Percentiles rank a stretch among this genome's conserved stretches.
phyloP scores from a whole-genome alignment of 371 early-diverging fungal genomes.

The Synchytrium microbalum region DNA sequence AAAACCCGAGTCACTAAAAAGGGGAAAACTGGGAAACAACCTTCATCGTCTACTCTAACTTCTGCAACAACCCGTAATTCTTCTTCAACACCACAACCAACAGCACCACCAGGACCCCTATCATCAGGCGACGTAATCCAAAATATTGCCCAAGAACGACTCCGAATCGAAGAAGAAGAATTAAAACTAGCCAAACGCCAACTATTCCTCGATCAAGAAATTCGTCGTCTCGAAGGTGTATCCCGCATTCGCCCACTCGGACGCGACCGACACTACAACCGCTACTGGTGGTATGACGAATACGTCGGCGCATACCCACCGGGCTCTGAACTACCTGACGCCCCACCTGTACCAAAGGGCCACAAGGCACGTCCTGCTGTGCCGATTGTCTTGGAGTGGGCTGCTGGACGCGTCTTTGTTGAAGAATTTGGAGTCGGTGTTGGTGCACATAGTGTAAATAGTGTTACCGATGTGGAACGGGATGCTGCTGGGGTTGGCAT shows the following conservation, averaged over 20 bases:
- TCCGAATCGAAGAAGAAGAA: slow-evolving; percentile 24
- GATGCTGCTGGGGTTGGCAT: slow-evolving; percentile 24
- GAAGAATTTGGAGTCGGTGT: slow-evolving; percentile 19
- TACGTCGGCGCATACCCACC: slow-evolving; percentile 53
- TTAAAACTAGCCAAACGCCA: slow-evolving; percentile 16
- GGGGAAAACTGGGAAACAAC: slow-evolving; percentile 13
- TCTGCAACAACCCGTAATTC: neutral
- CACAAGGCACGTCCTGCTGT: neutral
- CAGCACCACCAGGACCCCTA: neutral
- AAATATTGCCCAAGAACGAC: slow-evolving; percentile 17
- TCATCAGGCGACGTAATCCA: neutral
- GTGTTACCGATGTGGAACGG: slow-evolving; percentile 11
- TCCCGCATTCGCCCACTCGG: slow-evolving; percentile 71
- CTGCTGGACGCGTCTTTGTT: slow-evolving; percentile 27
- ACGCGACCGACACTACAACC: slow-evolving; percentile 69
- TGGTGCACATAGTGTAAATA: neutral
- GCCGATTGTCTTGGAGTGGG: slow-evolving; percentile 18
- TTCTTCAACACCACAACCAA: neutral
- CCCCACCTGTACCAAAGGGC: slow-evolving; percentile 16
- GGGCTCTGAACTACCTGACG: slow-evolving; percentile 16
- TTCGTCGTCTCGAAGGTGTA: slow-evolving; percentile 22
- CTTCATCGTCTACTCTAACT: neutral
- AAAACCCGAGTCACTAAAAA: slow-evolving; percentile 11
- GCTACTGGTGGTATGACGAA: slow-evolving; percentile 80
- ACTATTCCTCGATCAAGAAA: slow-evolving; percentile 22